Evolutionary conservation across 805 yeast species (phyloP), one percentile per base, ranked within the genome.

Genomic region (Candida rishiriensis): DNA sequence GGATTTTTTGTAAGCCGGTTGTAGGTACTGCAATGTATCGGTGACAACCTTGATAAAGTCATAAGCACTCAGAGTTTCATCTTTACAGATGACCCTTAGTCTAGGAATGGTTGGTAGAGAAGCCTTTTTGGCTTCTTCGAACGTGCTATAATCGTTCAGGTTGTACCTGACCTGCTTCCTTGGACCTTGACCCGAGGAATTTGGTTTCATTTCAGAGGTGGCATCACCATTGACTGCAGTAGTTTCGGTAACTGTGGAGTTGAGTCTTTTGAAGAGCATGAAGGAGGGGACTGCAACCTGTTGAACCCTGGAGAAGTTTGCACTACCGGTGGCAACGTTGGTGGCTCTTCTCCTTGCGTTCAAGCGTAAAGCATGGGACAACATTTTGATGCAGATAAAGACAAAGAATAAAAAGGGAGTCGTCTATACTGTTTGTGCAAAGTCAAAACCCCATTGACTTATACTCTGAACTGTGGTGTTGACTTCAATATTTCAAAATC

Each of bases 11-110:
- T 14, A 41, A 3, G 11, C 28, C 12, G 41, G 46, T 13, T 21
- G 13, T 29, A 28, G 29, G 7, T 21, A 29, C 16, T 21, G 34
- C 30, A 38, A 31, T 10, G 36, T 30, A 16, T 29, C 21, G 21
- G 44, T 41, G 2, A 44, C 10, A 28, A 18, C 26, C 7, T 47
- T 4, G n/a, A 44, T 39, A 14, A 42, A 13, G 10, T 41, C 48
- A 5, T 48, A 48, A 13, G 44, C 37, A 2, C 46, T 32, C 14
- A 43, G 30, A 9, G 30, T 16, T 11, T 47, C 38, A 31, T 47
- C 45, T 21, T 21, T 18, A 17, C 35, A 21, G n/a, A 47, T 28
- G 17, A 29, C 29, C 36, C 40, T 28, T 28, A 46, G 15, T 7
- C 36, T 15, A 10, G 36, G 10, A 17, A 39, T 15, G 36, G 46